Conservation (phyloP, 805 yeast species). For the Pichia membranifaciens region DNA sequence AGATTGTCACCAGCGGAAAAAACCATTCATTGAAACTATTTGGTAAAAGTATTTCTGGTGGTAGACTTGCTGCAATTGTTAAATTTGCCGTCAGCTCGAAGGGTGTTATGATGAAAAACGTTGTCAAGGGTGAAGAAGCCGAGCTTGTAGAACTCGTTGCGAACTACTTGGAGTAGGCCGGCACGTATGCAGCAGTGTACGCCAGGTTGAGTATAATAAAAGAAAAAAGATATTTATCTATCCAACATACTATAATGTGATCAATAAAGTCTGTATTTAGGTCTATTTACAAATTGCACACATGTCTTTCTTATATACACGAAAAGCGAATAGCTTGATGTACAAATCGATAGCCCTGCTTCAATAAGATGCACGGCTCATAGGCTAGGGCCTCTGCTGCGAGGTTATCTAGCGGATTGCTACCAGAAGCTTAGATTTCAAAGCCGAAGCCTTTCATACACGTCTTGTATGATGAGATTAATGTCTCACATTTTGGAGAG, state of each 20-base stretch:
- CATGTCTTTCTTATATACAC: no score
- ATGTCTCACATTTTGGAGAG: conserved; percentile 67
- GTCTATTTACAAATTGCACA: no score
- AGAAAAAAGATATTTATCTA: not conserved
- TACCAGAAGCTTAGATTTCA: conserved; percentile 37
- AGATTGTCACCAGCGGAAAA: conserved; percentile 48
- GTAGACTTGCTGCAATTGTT: conserved; percentile 45
- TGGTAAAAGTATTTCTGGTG: conserved; percentile 66
- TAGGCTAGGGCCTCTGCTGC: no score
- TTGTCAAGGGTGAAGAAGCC: conserved; percentile 51
- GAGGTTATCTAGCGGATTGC: no score
- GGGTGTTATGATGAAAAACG: conserved; percentile 49
- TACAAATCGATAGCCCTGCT: no score
- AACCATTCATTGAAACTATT: conserved; percentile 73
- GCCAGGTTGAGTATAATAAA: not conserved
- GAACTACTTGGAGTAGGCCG: conserved; percentile 36
- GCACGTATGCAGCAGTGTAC: not conserved
- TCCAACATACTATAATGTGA: not conserved
- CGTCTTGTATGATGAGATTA: conserved; percentile 65
- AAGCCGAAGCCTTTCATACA: conserved; percentile 96
- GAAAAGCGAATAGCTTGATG: no score
- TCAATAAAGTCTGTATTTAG: no score
- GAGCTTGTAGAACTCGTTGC: conserved; percentile 47
- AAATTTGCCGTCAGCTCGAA: conserved; percentile 46
- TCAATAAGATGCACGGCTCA: no score